Evolutionary conservation across 768 basidiomycete species (phyloP).

Genomic region (Hypholoma fasciculare): DNA sequence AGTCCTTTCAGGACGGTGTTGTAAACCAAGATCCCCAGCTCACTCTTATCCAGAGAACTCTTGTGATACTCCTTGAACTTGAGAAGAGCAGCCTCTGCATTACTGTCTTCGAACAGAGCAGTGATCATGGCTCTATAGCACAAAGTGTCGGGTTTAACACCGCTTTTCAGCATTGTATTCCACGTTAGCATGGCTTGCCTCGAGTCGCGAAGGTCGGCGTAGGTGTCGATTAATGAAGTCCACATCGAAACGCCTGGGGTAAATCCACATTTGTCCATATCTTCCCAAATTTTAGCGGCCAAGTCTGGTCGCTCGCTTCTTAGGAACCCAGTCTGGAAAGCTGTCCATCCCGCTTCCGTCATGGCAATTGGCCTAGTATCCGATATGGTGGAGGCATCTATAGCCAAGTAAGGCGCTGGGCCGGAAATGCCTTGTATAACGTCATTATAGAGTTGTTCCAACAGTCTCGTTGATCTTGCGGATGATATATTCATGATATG

Average conservation of each 20-base stretch:
- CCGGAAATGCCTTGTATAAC: conserved; percentile 53
- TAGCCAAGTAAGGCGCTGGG: conserved; percentile 54
- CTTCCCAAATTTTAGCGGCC: conserved; percentile 68
- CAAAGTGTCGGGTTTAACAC: conserved; percentile 57
- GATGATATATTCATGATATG: conserved; percentile 49
- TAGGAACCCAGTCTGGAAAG: conserved; percentile 67
- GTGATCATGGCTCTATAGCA: conserved; percentile 72
- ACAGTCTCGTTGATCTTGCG: conserved; percentile 24
- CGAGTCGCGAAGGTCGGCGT: conserved; percentile 48
- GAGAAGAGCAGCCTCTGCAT: conserved; percentile 49
- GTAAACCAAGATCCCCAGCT: conserved; percentile 47
- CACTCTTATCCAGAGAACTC: conserved; percentile 21
- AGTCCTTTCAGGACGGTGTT: conserved; percentile 78
- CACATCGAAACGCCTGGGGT: conserved; percentile 60
- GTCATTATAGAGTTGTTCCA: conserved; percentile 51
- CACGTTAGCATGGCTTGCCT: conserved; percentile 61
- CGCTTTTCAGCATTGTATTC: conserved; percentile 59
- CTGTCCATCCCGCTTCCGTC: conserved; percentile 59
- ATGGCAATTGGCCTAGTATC: conserved; percentile 37
- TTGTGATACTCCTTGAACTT: conserved; percentile 53
- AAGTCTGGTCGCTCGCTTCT: conserved; percentile 53
- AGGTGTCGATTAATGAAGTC: conserved; percentile 71
- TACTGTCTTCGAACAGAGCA: conserved; percentile 53
- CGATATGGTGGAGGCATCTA: conserved; percentile 36
- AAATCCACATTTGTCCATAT: conserved; percentile 51